Evolutionary conservation across 202 grass and related monocot genomes (phyloP).

Genomic region (Sporobolus alterniflorus): DNA sequence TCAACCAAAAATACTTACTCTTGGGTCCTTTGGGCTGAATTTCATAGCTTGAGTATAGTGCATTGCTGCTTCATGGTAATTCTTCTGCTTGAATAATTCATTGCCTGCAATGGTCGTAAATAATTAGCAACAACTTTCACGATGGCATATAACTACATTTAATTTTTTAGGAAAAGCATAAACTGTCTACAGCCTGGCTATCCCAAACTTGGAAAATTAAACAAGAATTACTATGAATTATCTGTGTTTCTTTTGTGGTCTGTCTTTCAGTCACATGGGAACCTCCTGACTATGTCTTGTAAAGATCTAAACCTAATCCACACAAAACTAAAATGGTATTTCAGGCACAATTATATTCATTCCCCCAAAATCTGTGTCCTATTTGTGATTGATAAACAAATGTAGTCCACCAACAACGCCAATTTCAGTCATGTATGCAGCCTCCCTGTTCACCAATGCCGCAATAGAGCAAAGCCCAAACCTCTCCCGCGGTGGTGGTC

Average conservation of each 20-base stretch:
- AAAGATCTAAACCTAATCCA: slow-evolving; percentile 16
- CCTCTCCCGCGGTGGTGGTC: slow-evolving; percentile 63
- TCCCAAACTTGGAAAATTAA: slow-evolving; percentile 10
- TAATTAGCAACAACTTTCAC: neutral
- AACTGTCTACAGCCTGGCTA: neutral
- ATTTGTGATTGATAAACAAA: neutral
- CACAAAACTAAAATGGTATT: neutral
- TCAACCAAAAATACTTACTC: slow-evolving; percentile 33
- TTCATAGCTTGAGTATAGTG: slow-evolving; percentile 51
- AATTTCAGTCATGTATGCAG: neutral
- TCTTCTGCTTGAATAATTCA: slow-evolving; percentile 54
- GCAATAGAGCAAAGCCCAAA: slow-evolving; percentile 4
- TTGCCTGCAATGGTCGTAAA: slow-evolving; percentile 47
- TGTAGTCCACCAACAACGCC: neutral
- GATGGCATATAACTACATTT: neutral
- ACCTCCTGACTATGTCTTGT: neutral
- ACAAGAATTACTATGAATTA: slow-evolving; percentile 1
- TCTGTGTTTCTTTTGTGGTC: neutral
- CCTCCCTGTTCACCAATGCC: neutral
- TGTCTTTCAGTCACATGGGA: neutral
- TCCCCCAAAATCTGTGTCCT: neutral
- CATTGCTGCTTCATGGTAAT: slow-evolving; percentile 53
- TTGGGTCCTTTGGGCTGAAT: slow-evolving; percentile 58
- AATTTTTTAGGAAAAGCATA: neutral
- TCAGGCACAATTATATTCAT: neutral